These are phyloP conservation scores for Mortierella sp. DNA, from an alignment of 371 early-diverging fungal genomes.

Conservation along the genomic window DNA sequence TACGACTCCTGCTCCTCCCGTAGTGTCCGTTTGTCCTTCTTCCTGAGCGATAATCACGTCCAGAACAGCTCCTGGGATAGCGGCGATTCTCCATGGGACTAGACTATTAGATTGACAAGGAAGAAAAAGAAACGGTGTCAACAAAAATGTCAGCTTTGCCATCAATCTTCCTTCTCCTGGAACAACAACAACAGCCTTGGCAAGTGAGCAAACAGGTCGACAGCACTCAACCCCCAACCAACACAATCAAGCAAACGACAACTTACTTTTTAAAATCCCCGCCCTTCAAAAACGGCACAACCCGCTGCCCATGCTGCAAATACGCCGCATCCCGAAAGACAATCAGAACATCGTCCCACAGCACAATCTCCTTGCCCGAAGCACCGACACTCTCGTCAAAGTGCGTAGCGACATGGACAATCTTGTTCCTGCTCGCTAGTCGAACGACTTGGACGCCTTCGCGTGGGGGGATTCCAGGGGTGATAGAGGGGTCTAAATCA, in stretches of 20 bases:
- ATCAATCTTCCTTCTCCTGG: neutral
- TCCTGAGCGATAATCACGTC: neutral
- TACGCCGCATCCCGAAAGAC: neutral
- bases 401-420: neutral
- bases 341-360: neutral
- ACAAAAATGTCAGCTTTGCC: neutral
- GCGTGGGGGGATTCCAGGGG: too few species aligned
- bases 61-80: neutral
- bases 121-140: neutral
- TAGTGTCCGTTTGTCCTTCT: neutral
- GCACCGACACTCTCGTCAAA: neutral
- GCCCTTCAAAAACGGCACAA: neutral
- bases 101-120: neutral
- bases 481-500: neutral
- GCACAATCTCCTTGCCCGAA: neutral
- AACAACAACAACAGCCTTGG: neutral
- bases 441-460: neutral
- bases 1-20: neutral
- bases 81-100: neutral
- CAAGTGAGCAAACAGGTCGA: neutral
- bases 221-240: neutral
- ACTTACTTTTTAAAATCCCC: neutral
- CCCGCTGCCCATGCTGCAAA: neutral
- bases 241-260: neutral
- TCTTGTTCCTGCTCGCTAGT: constrained; percentile 4